These are phyloP conservation scores for Pichia sp. DNA, from an alignment of 1,139 yeast species.

Conservation along the genomic window DNA sequence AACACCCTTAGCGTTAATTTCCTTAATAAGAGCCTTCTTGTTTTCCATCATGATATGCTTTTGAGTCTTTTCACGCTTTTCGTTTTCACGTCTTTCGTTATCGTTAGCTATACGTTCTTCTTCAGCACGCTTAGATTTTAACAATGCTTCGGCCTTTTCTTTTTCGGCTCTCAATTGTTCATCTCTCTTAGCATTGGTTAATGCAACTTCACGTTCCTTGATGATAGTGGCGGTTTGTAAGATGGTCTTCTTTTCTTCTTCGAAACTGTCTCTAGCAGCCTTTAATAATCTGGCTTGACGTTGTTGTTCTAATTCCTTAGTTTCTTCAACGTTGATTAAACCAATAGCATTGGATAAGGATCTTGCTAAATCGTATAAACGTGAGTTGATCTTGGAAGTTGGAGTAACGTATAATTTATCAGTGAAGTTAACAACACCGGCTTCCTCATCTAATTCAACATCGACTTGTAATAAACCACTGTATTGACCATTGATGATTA, in stretches of 20 bases:
- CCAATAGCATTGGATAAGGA: constrained; percentile 45
- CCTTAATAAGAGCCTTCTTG: constrained; percentile 81
- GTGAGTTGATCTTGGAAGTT: constrained; percentile 68
- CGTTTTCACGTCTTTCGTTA: constrained; percentile 73
- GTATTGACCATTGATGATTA: constrained; percentile 45
- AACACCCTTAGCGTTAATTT: constrained; percentile 90
- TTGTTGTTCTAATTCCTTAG: constrained; percentile 14
- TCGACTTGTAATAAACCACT: constrained; percentile 78
- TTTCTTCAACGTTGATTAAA: constrained; percentile 25
- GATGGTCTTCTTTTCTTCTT: constrained; percentile 65
- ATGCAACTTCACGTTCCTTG: constrained; percentile 66
- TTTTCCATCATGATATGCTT: constrained; percentile 64
- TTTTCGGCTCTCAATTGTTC: constrained; percentile 57
- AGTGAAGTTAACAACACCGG: constrained; percentile 66
- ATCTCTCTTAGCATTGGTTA: constrained; percentile 59
- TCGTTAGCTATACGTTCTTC: constrained; percentile 82
- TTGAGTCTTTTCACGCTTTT: constrained; percentile 76
- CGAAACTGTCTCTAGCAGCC: constrained; percentile 58
- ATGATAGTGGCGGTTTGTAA: constrained; percentile 56
- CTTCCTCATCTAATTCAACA: constrained; percentile 80
- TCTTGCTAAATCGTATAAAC: constrained; percentile 66
- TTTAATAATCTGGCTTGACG: constrained; percentile 33
- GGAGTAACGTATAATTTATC: constrained; percentile 55
- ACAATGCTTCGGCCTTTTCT: constrained; percentile 57
- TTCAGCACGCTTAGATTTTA: constrained; percentile 83